Percentiles rank a stretch among this genome's conserved stretches.
Evolutionary conservation across 495 filamentous ascomycete species (phyloP).

Genomic region (Neurospora tetraspora): DNA sequence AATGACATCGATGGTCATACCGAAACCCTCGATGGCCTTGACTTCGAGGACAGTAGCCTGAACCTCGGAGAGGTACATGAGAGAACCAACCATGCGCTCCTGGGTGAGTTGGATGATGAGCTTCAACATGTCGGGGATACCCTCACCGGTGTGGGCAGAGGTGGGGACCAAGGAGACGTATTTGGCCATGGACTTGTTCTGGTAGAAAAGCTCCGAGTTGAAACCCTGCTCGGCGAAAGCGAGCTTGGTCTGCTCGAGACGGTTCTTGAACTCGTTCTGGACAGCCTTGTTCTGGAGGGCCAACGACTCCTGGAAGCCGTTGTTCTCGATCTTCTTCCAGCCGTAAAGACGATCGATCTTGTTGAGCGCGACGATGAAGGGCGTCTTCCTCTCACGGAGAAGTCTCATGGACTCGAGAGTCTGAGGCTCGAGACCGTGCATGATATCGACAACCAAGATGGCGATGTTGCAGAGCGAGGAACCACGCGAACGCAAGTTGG

Average conservation of each 20-base stretch:
- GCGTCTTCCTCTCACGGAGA: constrained; percentile 86
- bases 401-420: constrained; percentile 95
- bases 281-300: constrained; percentile 85
- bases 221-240: constrained; percentile 94
- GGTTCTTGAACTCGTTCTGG: constrained; percentile 87
- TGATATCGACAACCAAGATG: constrained; percentile 98
- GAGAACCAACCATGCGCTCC: constrained; percentile 92
- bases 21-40: constrained; percentile 96
- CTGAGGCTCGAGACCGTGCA: constrained; percentile 98
- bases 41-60: constrained; percentile 98
- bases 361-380: constrained; percentile 98
- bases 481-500: constrained; percentile 90
- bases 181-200: constrained; percentile 94
- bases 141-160: constrained; percentile 94
- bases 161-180: constrained; percentile 94
- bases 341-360: constrained; percentile 99
- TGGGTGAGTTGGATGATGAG: constrained; percentile 84
- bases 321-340: constrained; percentile 97
- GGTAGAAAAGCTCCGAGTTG: constrained; percentile 92
- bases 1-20: constrained; percentile 97
- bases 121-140: constrained; percentile 98
- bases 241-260: constrained; percentile 82
- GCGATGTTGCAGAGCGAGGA: constrained; percentile 99
- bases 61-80: constrained; percentile 98
- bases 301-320: constrained; percentile 91